Evolutionary conservation across 2,329 filamentous ascomycete genomes (phyloP).

Genomic region (Aphanocladium album): DNA sequence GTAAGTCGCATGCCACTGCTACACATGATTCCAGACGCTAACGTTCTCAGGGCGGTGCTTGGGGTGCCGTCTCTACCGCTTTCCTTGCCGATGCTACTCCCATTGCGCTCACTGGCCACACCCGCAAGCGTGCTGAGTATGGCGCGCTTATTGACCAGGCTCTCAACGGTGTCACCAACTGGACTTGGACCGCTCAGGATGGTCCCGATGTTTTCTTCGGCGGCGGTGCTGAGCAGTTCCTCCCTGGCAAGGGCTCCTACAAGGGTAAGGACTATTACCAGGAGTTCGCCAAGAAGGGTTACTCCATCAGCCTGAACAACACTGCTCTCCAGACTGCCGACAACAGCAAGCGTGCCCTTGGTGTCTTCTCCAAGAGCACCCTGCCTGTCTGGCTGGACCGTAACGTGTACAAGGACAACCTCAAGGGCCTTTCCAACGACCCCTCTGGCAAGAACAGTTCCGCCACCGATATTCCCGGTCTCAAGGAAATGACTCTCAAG

Average conservation of each 20-base stretch:
- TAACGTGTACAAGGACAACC: constrained; percentile 71
- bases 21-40: background rate
- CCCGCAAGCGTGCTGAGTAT: constrained; percentile 63
- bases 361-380: constrained; percentile 70
- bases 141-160: constrained; percentile 70
- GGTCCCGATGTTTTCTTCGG: constrained; percentile 80
- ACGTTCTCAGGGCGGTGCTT: constrained; percentile 41
- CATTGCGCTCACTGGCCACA: constrained; percentile 68
- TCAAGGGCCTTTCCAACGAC: constrained; percentile 60
- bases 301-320: constrained; percentile 68
- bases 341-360: constrained; percentile 60
- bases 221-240: constrained; percentile 77
- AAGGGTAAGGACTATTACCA: constrained; percentile 73
- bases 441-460: constrained; percentile 60
- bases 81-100: constrained; percentile 79
- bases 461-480: constrained; percentile 71
- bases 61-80: constrained; percentile 72
- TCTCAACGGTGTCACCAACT: constrained; percentile 71
- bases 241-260: constrained; percentile 59
- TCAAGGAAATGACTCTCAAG: constrained; percentile 88
- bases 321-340: constrained; percentile 58
- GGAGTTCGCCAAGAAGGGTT: constrained; percentile 66
- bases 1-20: constrained; percentile 35
- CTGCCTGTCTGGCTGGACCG: constrained; percentile 84
- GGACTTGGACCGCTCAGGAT: constrained; percentile 70